Evolutionary conservation across 1,284 basidiomycete genomes (phyloP), one percentile per base, ranked within the genome.

Genomic region (Puccinia triticina): DNA sequence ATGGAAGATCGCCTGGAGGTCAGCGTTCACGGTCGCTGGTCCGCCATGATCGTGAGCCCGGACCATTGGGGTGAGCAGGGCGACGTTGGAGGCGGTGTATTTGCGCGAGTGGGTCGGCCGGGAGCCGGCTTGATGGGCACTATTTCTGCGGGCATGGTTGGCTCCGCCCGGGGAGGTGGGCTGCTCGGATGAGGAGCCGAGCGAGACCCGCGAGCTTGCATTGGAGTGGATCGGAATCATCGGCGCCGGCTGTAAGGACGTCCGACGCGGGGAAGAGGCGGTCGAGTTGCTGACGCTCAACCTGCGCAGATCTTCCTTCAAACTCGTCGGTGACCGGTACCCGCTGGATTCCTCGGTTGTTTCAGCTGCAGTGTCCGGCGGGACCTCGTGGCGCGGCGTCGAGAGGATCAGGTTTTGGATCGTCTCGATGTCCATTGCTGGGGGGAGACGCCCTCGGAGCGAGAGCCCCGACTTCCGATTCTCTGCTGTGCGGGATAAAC

Each of bases 351-450:
- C 73, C 29, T 34, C 53, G 11, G n/a, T 26, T 72, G n/a, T 29
- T 8, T 11, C 8, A 26, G 4, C 46, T 12, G 1, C 34, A 53
- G 11, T 21, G n/a, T 46, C 53, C 21, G 32, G 23, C 21, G 26
- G 53, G 21, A 26, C 21, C 55, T 75, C 55, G 5, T 75, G 73
- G 21, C 23, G 73, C n/a, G 55, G 73, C 1, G 55, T 75, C 10
- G 55, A 29, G 29, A 75, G 37, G 23, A 75, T 26, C 50, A 75
- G 37, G 55, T 61, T 75, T 14, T 75, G 50, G 37, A 75, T 75
- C 40, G 55, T 75, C 55, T 75, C 73, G 16, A 75, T 50, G 55
- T 75, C 73, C 73, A 75, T 75, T 7, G 55, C 55, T n/a, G 55
- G 55, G 18, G 73, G 73, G 10, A 75, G 55, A 61, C 73, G 55